Conservation (phyloP, 345 rosid genomes). For the Syzygium oleosum region DNA sequence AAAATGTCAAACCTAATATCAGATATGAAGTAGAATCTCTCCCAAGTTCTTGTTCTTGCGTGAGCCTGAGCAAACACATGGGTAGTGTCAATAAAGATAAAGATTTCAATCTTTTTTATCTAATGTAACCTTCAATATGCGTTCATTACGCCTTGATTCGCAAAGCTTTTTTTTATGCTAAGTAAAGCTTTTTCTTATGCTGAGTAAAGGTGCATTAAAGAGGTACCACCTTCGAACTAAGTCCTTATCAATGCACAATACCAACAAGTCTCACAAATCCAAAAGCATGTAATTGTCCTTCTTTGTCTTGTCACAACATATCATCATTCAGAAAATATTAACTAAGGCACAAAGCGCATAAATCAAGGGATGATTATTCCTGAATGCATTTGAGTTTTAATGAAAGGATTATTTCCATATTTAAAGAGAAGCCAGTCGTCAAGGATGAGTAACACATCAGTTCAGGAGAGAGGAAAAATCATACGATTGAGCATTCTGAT, state of each 20-base stretch:
- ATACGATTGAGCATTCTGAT: conserved; percentile 47
- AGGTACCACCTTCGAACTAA: not conserved
- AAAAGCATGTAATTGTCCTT: not conserved
- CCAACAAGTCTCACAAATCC: too few species aligned
- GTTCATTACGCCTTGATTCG: not conserved
- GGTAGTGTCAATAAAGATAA: not conserved
- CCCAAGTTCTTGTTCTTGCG: conserved; percentile 40
- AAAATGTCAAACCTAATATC: conserved; percentile 55
- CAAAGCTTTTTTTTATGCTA: not conserved
- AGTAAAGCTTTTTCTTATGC: not conserved
- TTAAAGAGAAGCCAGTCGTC: not conserved
- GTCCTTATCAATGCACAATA: not conserved
- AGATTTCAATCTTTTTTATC: not conserved
- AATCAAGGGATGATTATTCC: not conserved
- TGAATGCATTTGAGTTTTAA: not conserved
- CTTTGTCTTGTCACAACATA: not conserved
- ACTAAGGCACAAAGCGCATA: not conserved
- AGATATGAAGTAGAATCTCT: conserved; percentile 38
- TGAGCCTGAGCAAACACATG: conserved; percentile 32
- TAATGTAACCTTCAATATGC: not conserved
- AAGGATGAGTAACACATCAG: not conserved
- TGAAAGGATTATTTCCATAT: not conserved
- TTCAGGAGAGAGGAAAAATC: not conserved
- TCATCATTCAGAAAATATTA: not conserved
- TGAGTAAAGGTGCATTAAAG: not conserved